Percentiles rank a stretch among this genome's conserved stretches.
Conservation (phyloP, 2,329 filamentous ascomycete genomes). For the Ophiostoma angusticollis region DNA sequence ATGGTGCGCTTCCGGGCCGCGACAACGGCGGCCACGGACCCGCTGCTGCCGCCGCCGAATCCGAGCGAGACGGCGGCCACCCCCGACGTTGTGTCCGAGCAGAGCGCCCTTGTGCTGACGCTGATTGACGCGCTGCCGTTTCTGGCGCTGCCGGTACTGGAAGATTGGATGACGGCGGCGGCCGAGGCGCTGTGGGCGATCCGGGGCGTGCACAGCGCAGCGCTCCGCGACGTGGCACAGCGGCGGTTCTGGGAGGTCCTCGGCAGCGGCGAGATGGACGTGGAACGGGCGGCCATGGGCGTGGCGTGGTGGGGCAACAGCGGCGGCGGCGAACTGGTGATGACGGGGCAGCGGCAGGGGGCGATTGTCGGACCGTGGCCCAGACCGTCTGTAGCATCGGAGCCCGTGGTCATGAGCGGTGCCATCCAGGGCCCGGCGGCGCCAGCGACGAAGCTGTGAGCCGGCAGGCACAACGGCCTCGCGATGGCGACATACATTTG, state of each 20-base stretch:
- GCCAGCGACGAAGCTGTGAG: constrained; percentile 25
- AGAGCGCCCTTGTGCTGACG: constrained; percentile 62
- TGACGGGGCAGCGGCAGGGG: constrained; percentile 16
- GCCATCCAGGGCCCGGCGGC: constrained; percentile 24
- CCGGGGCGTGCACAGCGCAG: constrained; percentile 32
- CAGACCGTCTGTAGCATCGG: constrained; percentile 16
- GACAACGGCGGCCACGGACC: constrained; percentile 34
- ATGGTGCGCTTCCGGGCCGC: constrained; percentile 56
- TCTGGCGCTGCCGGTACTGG: constrained; percentile 54
- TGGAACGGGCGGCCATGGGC: constrained; percentile 64
- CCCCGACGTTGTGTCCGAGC: constrained; percentile 49
- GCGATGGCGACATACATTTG: too few species aligned
- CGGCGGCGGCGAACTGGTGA: constrained; percentile 39
- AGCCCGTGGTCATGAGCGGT: constrained; percentile 7
- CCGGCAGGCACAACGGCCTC: too few species aligned
- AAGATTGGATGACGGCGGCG: constrained; percentile 67
- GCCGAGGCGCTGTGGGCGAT: constrained; percentile 56
- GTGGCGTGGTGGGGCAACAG: constrained; percentile 73
- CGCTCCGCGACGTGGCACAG: constrained; percentile 51
- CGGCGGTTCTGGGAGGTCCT: constrained; percentile 69
- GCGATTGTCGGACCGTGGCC: constrained; percentile 2
- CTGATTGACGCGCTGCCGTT: constrained; percentile 69
- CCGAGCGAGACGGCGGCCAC: constrained; percentile 7
- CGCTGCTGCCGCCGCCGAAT: constrained; percentile 18
- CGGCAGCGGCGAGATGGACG: constrained; percentile 74